Evolutionary conservation across 2,329 filamentous ascomycete genomes (phyloP).

Genomic region (Phaeosphaeriaceae sp.): DNA sequence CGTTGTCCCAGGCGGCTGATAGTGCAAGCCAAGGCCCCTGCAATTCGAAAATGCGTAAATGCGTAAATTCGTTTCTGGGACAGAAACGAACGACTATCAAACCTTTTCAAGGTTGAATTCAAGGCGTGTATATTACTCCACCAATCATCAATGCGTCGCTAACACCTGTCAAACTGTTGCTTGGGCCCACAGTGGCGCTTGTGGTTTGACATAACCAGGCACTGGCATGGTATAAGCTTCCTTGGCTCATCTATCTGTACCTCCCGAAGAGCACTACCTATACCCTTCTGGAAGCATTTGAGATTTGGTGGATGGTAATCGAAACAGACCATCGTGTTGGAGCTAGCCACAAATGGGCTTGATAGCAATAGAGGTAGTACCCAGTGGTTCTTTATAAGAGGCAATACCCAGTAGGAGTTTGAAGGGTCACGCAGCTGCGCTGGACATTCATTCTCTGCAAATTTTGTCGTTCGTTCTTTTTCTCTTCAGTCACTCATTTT

Average conservation of each 20-base stretch:
- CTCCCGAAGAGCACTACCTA: slow-evolving; percentile 26
- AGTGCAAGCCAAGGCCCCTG: slow-evolving; percentile 20
- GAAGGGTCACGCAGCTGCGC: slow-evolving; percentile 37
- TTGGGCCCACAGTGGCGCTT: slow-evolving; percentile 11
- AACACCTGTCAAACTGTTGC: slow-evolving; percentile 19
- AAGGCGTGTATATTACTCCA: slow-evolving; percentile 23
- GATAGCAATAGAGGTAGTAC: slow-evolving; percentile 21
- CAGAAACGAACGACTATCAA: slow-evolving; percentile 17
- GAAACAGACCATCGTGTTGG: slow-evolving; percentile 30
- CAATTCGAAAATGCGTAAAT: slow-evolving; percentile 23
- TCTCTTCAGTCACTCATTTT: slow-evolving; percentile 35
- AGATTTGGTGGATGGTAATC: slow-evolving; percentile 31
- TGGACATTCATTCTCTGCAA: slow-evolving; percentile 37
- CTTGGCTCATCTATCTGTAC: slow-evolving; percentile 27
- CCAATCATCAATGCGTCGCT: slow-evolving; percentile 18
- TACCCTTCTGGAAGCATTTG: slow-evolving; percentile 20
- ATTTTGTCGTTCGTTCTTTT: slow-evolving; percentile 22
- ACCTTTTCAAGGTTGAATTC: slow-evolving; percentile 10
- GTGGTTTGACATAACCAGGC: slow-evolving; percentile 6
- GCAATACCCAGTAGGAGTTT: slow-evolving; percentile 9
- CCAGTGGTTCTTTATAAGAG: slow-evolving; percentile 27
- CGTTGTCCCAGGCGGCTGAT: too few species aligned
- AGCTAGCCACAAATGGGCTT: slow-evolving; percentile 22
- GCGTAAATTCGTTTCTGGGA: slow-evolving; percentile 20
- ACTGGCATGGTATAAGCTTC: slow-evolving; percentile 17